Evolutionary conservation across 2,329 filamentous ascomycete species (phyloP).

Genomic region (Fusarium denticulatum): DNA sequence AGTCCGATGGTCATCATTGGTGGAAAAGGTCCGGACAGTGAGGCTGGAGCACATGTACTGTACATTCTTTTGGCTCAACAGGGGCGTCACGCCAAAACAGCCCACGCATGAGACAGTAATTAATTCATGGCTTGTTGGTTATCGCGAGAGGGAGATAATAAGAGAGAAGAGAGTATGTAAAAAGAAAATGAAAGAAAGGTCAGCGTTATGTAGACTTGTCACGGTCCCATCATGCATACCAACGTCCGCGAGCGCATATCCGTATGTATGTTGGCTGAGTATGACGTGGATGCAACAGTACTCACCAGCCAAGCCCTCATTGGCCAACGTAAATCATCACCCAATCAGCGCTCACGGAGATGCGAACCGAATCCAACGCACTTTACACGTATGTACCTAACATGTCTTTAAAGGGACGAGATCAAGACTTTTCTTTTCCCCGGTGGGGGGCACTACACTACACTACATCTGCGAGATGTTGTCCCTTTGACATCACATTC

Average conservation of each 20-base stretch:
- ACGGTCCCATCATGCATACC: background rate
- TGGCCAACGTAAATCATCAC: accelerated
- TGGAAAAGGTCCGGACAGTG: accelerated
- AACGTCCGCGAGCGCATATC: too few species aligned
- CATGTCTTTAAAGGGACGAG: too few species aligned
- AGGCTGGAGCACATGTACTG: too few species aligned
- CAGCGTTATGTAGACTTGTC: background rate
- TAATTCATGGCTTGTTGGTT: too few species aligned
- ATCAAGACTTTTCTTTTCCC: background rate
- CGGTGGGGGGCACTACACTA: background rate
- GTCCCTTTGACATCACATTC: background rate
- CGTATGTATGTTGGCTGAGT: background rate
- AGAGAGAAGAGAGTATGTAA: accelerated
- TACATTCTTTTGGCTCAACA: too few species aligned
- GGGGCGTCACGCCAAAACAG: background rate
- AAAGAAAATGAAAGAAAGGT: too few species aligned
- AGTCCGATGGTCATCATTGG: accelerated
- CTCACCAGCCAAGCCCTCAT: background rate
- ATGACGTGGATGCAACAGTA: background rate
- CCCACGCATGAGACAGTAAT: background rate
- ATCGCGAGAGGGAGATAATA: background rate
- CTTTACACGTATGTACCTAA: background rate
- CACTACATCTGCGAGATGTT: background rate
- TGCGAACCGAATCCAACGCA: background rate
- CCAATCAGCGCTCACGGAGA: background rate